phyloP scores from a whole-genome alignment of 352 stramenopile genomes.

The Globisporangium splendens region DNA sequence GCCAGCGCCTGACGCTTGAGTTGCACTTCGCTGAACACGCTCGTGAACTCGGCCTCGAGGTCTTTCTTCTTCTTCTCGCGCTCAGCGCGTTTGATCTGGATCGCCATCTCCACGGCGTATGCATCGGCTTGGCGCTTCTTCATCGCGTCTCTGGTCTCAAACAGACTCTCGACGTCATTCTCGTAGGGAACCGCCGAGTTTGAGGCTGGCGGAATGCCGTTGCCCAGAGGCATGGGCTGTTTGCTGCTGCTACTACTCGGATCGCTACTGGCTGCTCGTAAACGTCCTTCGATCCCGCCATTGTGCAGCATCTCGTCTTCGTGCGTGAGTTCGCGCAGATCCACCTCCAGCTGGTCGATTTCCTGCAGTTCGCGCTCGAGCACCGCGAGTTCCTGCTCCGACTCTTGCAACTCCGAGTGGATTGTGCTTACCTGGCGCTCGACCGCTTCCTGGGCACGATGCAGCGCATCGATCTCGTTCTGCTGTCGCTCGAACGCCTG shows the following conservation, averaged over 20 bases:
- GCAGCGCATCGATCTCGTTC: constrained; percentile 89
- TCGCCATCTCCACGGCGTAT: constrained; percentile 91
- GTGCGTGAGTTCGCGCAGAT: constrained; percentile 89
- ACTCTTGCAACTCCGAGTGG: constrained; percentile 87
- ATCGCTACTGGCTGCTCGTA: constrained; percentile 19
- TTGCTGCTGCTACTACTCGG: constrained; percentile 10
- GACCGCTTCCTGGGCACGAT: constrained; percentile 87
- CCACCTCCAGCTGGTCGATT: constrained; percentile 90
- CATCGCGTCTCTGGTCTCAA: constrained; percentile 45
- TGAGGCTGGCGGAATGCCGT: constrained; percentile 32
- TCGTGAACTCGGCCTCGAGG: constrained; percentile 90
- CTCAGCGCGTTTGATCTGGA: constrained; percentile 91
- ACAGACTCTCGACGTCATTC: constrained; percentile 35
- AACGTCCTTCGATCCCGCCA: constrained; percentile 51
- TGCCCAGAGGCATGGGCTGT: constrained; percentile 38
- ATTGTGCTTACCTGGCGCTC: constrained; percentile 89
- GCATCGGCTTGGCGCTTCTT: constrained; percentile 67
- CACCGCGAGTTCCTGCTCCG: constrained; percentile 87
- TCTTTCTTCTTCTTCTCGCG: constrained; percentile 90
- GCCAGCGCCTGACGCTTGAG: constrained; percentile 81
- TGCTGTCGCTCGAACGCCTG: constrained; percentile 91
- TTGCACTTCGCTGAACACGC: constrained; percentile 88
- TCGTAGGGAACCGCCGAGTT: constrained; percentile 33
- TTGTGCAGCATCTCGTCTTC: constrained; percentile 84
- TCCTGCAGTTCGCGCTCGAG: constrained; percentile 90